phyloP scores from a whole-genome alignment of 495 filamentous ascomycete genomes.

The Neurospora hispaniola region DNA sequence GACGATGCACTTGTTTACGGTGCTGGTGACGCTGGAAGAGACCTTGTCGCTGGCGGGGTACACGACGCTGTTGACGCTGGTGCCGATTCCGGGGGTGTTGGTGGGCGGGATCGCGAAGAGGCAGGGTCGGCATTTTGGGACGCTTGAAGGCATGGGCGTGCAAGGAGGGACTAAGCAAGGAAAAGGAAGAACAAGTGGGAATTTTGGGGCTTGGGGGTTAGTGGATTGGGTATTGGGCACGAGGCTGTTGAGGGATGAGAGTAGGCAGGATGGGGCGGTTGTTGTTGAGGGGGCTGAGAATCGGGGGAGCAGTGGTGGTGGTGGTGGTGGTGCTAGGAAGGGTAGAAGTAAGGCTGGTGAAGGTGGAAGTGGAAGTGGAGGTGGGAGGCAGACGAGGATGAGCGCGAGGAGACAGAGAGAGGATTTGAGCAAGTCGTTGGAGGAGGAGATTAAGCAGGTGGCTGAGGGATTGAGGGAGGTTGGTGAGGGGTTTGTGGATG shows the following conservation, averaged over 20 bases:
- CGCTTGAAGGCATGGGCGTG: conserved; percentile 18
- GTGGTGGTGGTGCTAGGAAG: conserved; percentile 28
- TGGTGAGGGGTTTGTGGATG: background rate
- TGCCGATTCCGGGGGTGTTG: conserved; percentile 55
- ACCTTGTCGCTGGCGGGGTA: conserved; percentile 71
- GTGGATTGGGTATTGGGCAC: conserved; percentile 72
- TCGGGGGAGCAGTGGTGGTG: conserved; percentile 44
- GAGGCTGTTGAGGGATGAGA: conserved; percentile 22
- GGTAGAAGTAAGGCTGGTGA: conserved; percentile 27
- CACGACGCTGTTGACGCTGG: conserved; percentile 23
- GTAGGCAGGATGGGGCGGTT: conserved; percentile 22
- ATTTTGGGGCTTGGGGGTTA: conserved; percentile 69
- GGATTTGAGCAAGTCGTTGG: background rate
- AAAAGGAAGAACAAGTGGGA: conserved; percentile 32
- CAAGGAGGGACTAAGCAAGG: too few relatives aligned
- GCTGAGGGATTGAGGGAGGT: background rate
- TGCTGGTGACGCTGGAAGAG: conserved; percentile 63
- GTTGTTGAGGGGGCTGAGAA: conserved; percentile 46
- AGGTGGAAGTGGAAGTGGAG: too few relatives aligned
- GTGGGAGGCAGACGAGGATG: conserved; percentile 8
- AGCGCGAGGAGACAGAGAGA: conserved; percentile 17
- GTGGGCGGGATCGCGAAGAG: conserved; percentile 64
- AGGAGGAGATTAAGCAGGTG: background rate
- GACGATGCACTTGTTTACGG: conserved; percentile 63
- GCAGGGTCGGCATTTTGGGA: conserved; percentile 55